Evolutionary conservation across 306 rosid genomes (phyloP).

Genomic region (Prinsepia uniflora): DNA sequence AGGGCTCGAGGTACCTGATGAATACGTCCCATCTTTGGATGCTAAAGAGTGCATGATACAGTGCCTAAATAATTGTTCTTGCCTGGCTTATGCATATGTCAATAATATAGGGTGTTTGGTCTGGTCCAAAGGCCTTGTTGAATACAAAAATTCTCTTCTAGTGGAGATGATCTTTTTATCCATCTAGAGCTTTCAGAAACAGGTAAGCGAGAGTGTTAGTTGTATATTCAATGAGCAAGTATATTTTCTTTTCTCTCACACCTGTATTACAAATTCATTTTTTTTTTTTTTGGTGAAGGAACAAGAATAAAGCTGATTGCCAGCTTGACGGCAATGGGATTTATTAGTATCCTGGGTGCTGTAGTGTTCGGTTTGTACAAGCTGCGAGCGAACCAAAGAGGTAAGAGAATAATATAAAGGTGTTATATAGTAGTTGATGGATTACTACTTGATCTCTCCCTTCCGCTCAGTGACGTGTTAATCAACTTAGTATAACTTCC

Average conservation of each 20-base stretch:
- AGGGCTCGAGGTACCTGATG: conserved; percentile 15
- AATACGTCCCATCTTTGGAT: not conserved
- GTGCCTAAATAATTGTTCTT: conserved; percentile 36
- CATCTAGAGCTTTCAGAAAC: conserved; percentile 35
- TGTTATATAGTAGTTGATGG: not conserved
- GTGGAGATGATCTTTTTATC: conserved; percentile 4
- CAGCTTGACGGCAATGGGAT: not conserved
- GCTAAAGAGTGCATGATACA: conserved; percentile 4
- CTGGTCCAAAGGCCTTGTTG: conserved; percentile 26
- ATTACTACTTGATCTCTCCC: not conserved
- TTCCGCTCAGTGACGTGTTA: not conserved
- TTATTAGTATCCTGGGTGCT: conserved; percentile 1
- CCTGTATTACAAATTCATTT: not conserved
- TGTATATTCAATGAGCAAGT: not conserved
- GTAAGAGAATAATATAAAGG: conserved; percentile 9
- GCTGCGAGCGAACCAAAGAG: conserved; percentile 6
- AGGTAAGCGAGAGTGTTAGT: conserved; percentile 17
- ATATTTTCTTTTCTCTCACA: not conserved
- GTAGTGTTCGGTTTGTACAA: not conserved
- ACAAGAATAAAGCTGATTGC: conserved; percentile 12
- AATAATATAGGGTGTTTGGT: conserved; percentile 22
- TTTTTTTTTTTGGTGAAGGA: conserved; percentile 13
- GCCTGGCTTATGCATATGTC: conserved; percentile 25
- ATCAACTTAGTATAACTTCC: not conserved
- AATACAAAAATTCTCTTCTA: conserved; percentile 2